phyloP scores from a whole-genome alignment of 495 filamentous ascomycete species.

The Aspergillus biplanus region DNA sequence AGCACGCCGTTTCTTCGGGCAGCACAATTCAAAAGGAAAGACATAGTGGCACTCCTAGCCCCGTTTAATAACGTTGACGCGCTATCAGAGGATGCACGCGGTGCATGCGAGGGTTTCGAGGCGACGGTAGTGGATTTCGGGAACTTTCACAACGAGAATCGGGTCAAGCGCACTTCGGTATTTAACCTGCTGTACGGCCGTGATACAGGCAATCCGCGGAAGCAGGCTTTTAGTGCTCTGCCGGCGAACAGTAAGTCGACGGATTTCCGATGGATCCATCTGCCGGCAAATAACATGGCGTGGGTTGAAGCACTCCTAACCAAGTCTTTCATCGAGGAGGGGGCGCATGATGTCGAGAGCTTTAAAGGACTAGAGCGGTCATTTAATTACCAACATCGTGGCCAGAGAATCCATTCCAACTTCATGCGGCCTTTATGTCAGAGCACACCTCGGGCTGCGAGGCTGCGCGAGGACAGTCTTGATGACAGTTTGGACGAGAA shows the following conservation, averaged over 20 bases:
- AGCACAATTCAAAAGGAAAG: conserved; percentile 59
- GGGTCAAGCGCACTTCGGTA: conserved; percentile 56
- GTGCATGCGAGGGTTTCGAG: conserved; percentile 63
- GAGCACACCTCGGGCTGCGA: conserved; percentile 53
- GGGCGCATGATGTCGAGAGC: conserved; percentile 65
- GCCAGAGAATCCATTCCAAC: conserved; percentile 62
- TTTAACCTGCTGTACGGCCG: conserved; percentile 66
- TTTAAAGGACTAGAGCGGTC: conserved; percentile 69
- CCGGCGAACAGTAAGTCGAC: conserved; percentile 56
- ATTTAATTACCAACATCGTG: conserved; percentile 66
- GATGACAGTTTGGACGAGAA: conserved; percentile 37
- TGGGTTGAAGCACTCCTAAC: conserved; percentile 66
- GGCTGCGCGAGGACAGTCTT: conserved; percentile 36
- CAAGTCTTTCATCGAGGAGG: conserved; percentile 69
- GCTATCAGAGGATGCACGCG: conserved; percentile 56
- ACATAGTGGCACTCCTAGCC: conserved; percentile 60
- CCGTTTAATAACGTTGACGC: conserved; percentile 56
- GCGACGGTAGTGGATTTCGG: conserved; percentile 73
- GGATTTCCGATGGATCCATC: conserved; percentile 72
- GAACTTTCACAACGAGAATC: conserved; percentile 65
- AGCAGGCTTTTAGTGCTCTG: conserved; percentile 55
- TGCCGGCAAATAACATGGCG: conserved; percentile 65
- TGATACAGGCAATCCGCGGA: conserved; percentile 54
- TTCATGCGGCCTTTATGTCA: conserved; percentile 70
- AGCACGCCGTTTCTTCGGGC: conserved; percentile 63